A percentile compares a stretch with the other conserved stretches of the same genome.
Evolutionary conservation across 306 rosid species (phyloP).

Genomic region (Trifolium pratense): DNA sequence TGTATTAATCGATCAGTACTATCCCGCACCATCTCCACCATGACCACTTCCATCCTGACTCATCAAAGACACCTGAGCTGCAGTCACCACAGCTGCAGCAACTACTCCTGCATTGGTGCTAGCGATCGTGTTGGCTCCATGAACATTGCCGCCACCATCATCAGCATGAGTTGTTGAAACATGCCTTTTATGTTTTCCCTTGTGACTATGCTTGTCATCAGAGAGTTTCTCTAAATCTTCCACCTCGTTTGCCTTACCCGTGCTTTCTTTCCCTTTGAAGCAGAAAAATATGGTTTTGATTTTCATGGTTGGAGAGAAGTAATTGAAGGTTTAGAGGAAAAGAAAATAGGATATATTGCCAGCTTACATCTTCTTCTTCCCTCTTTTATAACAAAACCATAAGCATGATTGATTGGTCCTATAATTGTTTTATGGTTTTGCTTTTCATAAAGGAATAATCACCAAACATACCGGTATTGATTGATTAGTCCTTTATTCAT

Average conservation of each 20-base stretch:
- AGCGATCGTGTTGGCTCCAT: slow-evolving; percentile 19
- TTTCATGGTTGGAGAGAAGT: slow-evolving; percentile 48
- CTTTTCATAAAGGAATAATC: slow-evolving; percentile 31
- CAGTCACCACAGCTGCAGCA: slow-evolving; percentile 37
- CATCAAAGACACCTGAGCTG: slow-evolving; percentile 39
- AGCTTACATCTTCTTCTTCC: slow-evolving; percentile 2
- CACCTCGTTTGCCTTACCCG: slow-evolving; percentile 43
- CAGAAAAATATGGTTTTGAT: slow-evolving; percentile 62
- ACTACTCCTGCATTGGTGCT: slow-evolving; percentile 41
- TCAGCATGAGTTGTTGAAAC: slow-evolving; percentile 30
- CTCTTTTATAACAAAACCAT: slow-evolving; percentile 9
- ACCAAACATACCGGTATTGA: slow-evolving; percentile 28
- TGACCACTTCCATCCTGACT: slow-evolving; percentile 44
- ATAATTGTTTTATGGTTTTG: slow-evolving; percentile 29
- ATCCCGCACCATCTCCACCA: slow-evolving; percentile 27
- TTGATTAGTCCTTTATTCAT: slow-evolving; percentile 35
- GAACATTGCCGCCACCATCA: slow-evolving; percentile 36
- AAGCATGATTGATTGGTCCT: slow-evolving; percentile 41
- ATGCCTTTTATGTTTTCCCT: slow-evolving; percentile 39
- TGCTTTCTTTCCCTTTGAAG: slow-evolving; percentile 42
- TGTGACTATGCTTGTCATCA: slow-evolving; percentile 35
- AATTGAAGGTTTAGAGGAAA: neutral
- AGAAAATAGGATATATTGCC: slow-evolving; percentile 9
- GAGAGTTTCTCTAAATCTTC: slow-evolving; percentile 46
- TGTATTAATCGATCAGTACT: neutral